phyloP scores from a whole-genome alignment of 2,329 filamentous ascomycete species.

The Aspergillus sergii region DNA sequence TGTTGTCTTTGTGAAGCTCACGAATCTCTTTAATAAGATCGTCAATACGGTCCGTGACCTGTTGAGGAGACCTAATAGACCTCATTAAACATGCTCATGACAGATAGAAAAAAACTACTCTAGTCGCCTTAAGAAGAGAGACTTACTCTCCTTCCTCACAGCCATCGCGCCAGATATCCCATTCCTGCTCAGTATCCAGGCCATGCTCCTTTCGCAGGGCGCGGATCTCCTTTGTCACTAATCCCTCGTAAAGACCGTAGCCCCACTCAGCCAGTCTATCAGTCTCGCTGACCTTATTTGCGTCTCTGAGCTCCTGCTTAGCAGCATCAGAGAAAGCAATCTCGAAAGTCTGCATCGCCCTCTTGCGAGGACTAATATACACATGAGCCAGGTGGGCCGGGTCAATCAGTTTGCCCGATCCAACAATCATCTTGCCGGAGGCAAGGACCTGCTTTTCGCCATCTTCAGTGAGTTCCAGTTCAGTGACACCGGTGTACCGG shows the following conservation, averaged over 20 bases:
- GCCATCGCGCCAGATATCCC: conserved; percentile 63
- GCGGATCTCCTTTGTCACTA: conserved; percentile 55
- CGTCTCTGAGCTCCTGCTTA: conserved; percentile 22
- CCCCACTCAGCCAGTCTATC: conserved; percentile 62
- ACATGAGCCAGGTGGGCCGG: conserved; percentile 51
- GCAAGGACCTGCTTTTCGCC: conserved; percentile 50
- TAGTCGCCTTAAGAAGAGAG: background rate
- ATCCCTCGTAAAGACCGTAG: conserved; percentile 65
- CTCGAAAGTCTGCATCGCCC: conserved; percentile 54
- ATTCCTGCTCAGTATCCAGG: conserved; percentile 51
- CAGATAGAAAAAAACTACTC: background rate
- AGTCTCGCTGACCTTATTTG: conserved; percentile 49
- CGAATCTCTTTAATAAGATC: conserved; percentile 46
- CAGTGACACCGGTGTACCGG: conserved; percentile 50
- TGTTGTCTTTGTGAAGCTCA: conserved; percentile 41
- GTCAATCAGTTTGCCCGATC: conserved; percentile 55
- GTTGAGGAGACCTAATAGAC: conserved; percentile 29
- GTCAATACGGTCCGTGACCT: conserved; percentile 48
- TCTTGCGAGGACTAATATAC: conserved; percentile 53
- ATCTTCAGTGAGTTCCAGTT: conserved; percentile 45
- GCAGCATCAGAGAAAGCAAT: conserved; percentile 42
- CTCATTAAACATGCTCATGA: background rate
- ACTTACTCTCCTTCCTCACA: conserved; percentile 59
- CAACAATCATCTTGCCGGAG: conserved; percentile 52
- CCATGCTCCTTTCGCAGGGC: conserved; percentile 49